Conservation (phyloP, 331 rosid genomes). For the Malus hybrid region DNA sequence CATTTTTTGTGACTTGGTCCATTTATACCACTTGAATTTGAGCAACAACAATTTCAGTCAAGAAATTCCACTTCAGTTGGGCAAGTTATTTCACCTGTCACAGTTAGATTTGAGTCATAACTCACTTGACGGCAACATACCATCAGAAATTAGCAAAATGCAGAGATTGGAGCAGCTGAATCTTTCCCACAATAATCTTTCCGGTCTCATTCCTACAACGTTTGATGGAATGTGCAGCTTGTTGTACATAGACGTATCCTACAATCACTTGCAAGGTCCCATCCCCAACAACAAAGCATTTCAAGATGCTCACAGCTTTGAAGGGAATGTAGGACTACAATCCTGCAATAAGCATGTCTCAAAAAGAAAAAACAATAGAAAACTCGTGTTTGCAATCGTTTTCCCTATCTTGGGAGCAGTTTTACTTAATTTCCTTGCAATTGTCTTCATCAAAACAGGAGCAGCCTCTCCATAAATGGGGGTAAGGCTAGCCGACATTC, state of each 20-base stretch:
- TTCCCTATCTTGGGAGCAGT: neutral
- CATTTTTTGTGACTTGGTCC: neutral
- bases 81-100: constrained; percentile 3
- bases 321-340: constrained; percentile 13
- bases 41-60: no score
- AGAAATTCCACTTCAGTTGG: neutral
- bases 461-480: no score
- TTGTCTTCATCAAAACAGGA: neutral
- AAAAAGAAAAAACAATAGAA: neutral
- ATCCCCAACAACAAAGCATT: constrained; percentile 13
- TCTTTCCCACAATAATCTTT: constrained; percentile 35
- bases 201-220: constrained; percentile 20
- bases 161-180: constrained; percentile 16
- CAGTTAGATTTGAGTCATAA: constrained; percentile 20
- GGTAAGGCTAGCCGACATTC: no score
- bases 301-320: neutral
- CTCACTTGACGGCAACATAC: constrained; percentile 17
- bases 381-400: neutral
- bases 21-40: no score
- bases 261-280: constrained; percentile 24
- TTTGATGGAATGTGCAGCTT: constrained; percentile 9
- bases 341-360: constrained; percentile 8
- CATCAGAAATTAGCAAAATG: constrained; percentile 10
- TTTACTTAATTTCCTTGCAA: neutral
- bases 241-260: constrained; percentile 14